phyloP scores from a whole-genome alignment of 495 filamentous ascomycete genomes.

The Pseudomonodictys pantanalensis region DNA sequence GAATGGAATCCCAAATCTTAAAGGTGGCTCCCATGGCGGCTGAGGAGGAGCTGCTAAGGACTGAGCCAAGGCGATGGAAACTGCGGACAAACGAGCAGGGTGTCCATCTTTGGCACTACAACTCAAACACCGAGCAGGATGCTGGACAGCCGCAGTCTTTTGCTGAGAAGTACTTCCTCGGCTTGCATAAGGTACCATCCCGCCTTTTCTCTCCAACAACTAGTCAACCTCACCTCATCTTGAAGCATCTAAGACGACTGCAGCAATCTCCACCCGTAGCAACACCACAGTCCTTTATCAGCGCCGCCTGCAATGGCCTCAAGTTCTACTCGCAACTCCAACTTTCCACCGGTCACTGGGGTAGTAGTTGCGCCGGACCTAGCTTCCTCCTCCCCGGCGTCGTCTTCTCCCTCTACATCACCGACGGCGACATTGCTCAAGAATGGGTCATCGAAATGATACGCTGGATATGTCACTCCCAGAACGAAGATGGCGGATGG shows the following conservation, averaged over 20 bases:
- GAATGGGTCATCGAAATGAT: slow-evolving; percentile 82
- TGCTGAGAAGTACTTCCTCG: slow-evolving; percentile 86
- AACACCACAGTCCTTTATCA: background rate
- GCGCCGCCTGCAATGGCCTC: background rate
- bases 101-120: slow-evolving; percentile 54
- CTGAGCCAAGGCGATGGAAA: background rate
- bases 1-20: too few species aligned
- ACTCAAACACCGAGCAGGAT: slow-evolving; percentile 68
- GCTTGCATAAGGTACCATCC: slow-evolving; percentile 58
- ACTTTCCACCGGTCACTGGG: slow-evolving; percentile 86
- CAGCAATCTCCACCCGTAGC: background rate
- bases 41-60: background rate
- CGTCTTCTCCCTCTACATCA: slow-evolving; percentile 82
- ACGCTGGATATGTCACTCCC: slow-evolving; percentile 83
- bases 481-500: slow-evolving; percentile 90
- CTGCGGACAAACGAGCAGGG: background rate
- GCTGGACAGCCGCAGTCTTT: slow-evolving; percentile 76
- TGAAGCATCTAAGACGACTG: background rate
- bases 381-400: slow-evolving; percentile 82
- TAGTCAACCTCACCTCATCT: too few species aligned
- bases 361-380: slow-evolving; percentile 87
- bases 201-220: background rate
- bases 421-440: slow-evolving; percentile 78
- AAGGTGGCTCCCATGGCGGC: background rate
- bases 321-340: slow-evolving; percentile 88